These are phyloP conservation scores for Mollisia scopiformis DNA, from an alignment of 2,329 filamentous ascomycete species.

Conservation along the genomic window DNA sequence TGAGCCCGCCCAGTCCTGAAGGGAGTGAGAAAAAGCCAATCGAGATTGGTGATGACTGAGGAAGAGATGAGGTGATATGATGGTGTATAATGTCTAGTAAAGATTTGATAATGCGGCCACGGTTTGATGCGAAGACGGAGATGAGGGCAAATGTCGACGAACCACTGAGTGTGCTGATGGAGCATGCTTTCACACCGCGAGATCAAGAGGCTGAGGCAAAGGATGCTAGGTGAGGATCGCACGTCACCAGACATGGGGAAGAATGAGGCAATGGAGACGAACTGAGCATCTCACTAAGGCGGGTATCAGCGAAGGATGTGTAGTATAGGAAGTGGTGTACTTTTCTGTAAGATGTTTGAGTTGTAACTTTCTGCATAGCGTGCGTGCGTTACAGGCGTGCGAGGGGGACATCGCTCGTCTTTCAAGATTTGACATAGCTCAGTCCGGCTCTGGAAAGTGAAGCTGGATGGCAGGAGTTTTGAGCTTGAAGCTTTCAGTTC, in stretches of 20 bases:
- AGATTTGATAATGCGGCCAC: neutral
- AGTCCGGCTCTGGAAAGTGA: neutral
- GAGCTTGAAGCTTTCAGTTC: neutral
- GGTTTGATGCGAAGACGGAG: neutral
- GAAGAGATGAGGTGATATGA: slow-evolving; percentile 1
- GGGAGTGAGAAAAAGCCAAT: slow-evolving; percentile 33
- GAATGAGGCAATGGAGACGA: neutral
- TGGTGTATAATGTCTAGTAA: neutral
- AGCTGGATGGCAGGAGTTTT: neutral
- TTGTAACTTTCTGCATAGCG: slow-evolving; percentile 22
- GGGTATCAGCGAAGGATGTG: neutral
- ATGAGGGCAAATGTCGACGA: neutral
- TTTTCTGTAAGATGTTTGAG: neutral
- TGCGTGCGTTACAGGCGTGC: slow-evolving; percentile 10
- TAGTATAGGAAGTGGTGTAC: neutral
- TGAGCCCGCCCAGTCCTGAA: slow-evolving; percentile 37
- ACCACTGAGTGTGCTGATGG: neutral
- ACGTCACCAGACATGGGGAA: neutral
- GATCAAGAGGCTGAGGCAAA: neutral
- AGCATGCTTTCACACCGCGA: neutral
- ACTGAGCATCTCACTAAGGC: neutral
- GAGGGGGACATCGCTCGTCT: neutral
- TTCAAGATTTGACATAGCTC: neutral
- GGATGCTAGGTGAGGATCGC: neutral
- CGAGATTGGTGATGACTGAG: slow-evolving; percentile 32